Evolutionary conservation across 1,139 yeast genomes (phyloP), one percentile per base, ranked within the genome.

Genomic region (Scheffersomyces parashehatae): DNA sequence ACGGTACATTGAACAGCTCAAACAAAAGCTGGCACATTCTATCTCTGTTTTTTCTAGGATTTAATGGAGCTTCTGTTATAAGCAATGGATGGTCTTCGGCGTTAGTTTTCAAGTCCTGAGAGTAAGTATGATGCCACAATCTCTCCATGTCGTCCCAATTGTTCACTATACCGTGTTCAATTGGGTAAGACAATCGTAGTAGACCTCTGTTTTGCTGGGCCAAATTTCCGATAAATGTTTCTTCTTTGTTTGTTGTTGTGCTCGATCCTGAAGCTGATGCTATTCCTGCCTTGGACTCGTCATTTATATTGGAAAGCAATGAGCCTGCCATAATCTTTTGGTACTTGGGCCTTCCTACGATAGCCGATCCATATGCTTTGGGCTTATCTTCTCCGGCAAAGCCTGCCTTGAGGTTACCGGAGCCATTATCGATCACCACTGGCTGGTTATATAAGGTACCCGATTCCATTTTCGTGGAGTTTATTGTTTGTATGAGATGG

Each of bases 381-480:
- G 98, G 98, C 52, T 73, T 77, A 44, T 88, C 95, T 53, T 88
- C 95, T 13, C 97, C 97, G 1, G 97, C 96, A 65, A 91, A 88
- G 1, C 98, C 98, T 0, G 96, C 90, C 60, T 89, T 87, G 44
- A 90, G 73, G 39, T 79, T 77, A 2, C 96, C 96, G 4, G 96
- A 85, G n/a, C 98, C 98, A 69, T 88, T 89, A 64, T 91, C 98
- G 30, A 91, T 75, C 32, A 91, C 97, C 38, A 91, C 81, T 2
- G 97, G 97, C 65, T 91, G 97, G 64, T 90, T 91, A 48, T 73
- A 74, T 37, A 74, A 61, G 16, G 40, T 31, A 31, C 15, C 24
- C 14, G 40, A 16, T 26, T 48, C 51, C 50, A 46, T 41, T 44
- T 36, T 15, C 26, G 28, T n/a, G 38, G 28, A 14, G 29, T 4